Evolutionary conservation across 495 filamentous ascomycete genomes (phyloP).

Genomic region (Hypoxylon cercidicola): DNA sequence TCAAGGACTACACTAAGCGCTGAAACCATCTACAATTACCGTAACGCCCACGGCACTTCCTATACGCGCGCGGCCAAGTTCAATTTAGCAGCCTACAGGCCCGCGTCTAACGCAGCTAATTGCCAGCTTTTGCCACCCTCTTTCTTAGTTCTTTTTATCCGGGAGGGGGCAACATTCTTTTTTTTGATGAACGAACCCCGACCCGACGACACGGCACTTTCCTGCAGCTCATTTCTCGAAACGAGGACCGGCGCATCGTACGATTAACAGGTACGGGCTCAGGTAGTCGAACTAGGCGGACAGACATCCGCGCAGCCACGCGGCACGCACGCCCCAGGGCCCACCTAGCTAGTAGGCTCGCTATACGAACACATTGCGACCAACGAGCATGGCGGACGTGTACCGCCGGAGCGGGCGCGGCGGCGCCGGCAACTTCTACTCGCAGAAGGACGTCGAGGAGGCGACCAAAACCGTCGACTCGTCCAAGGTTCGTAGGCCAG

Average conservation of each 20-base stretch:
- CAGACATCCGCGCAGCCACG: no score
- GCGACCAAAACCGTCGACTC: slow-evolving; percentile 43
- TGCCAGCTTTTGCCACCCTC: background rate
- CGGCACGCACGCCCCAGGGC: no score
- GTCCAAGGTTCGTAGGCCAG: slow-evolving; percentile 37
- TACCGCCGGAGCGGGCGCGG: slow-evolving; percentile 60
- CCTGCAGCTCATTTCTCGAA: background rate
- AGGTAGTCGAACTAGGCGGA: no score
- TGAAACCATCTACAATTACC: slow-evolving; percentile 5
- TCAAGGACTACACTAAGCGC: background rate
- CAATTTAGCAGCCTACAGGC: slow-evolving; percentile 9
- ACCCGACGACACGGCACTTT: background rate
- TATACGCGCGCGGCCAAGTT: slow-evolving; percentile 34
- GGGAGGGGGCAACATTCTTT: background rate
- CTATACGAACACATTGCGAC: no score
- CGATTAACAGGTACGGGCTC: background rate
- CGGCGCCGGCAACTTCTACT: slow-evolving; percentile 72
- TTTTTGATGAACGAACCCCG: background rate
- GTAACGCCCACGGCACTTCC: slow-evolving; percentile 23
- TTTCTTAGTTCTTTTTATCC: background rate
- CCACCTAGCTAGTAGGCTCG: no score
- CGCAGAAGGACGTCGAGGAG: slow-evolving; percentile 63
- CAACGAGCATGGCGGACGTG: slow-evolving; percentile 35
- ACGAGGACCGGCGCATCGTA: background rate
- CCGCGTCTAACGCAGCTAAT: slow-evolving; percentile 10